These are phyloP conservation scores for Fraxinus velutina DNA, from an alignment of 305 asterid species.

Conservation along the genomic window DNA sequence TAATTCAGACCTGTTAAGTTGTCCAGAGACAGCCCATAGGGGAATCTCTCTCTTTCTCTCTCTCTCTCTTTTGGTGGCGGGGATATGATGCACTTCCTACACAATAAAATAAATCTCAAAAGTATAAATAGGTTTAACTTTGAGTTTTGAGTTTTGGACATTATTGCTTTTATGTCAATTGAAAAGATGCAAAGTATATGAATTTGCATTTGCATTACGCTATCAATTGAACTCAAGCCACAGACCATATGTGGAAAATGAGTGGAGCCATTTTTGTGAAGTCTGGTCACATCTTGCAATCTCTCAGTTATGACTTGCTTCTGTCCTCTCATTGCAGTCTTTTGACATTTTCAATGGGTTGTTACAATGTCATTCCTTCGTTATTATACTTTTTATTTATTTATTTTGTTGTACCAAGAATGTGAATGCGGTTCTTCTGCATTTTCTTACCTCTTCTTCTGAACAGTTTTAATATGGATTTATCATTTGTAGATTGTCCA, in stretches of 20 bases:
- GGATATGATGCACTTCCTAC: neutral
- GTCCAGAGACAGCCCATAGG: neutral
- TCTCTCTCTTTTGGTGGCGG: neutral
- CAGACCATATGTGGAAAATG: neutral
- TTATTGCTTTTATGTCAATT: neutral
- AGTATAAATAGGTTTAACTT: neutral
- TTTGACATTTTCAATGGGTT: constrained; percentile 4
- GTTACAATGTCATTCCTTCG: neutral
- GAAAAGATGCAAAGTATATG: neutral
- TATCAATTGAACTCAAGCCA: neutral
- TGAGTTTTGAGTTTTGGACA: neutral
- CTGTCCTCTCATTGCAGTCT: constrained; percentile 3
- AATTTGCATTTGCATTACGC: neutral
- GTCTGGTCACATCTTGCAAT: neutral
- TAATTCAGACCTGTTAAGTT: neutral
- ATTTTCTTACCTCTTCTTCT: neutral
- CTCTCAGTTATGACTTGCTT: neutral
- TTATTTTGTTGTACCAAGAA: neutral
- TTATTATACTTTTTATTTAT: neutral
- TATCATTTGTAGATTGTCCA: constrained; percentile 41
- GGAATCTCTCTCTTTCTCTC: neutral
- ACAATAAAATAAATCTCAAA: neutral
- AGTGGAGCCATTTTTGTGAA: neutral
- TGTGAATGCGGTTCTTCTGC: neutral
- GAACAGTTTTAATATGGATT: constrained; percentile 11